Evolutionary conservation across 2,329 filamentous ascomycete genomes (phyloP).

Genomic region (Fusarium subtropicale): DNA sequence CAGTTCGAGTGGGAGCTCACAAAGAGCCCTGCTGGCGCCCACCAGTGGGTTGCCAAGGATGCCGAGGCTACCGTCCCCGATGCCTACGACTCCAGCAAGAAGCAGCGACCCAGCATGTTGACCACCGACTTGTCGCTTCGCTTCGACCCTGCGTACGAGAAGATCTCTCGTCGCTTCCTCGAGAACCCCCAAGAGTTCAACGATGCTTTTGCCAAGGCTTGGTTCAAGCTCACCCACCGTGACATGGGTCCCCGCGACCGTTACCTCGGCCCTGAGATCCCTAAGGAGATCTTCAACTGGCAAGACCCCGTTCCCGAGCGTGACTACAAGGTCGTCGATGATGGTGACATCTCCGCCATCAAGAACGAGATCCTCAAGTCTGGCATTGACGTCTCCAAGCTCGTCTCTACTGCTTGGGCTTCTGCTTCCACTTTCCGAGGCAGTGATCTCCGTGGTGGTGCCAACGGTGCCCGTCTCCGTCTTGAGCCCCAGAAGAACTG

Average conservation of each 20-base stretch:
- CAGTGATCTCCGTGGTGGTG: slow-evolving; percentile 83
- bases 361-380: slow-evolving; percentile 76
- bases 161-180: slow-evolving; percentile 78
- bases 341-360: slow-evolving; percentile 69
- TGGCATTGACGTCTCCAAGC: slow-evolving; percentile 68
- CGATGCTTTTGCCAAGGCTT: slow-evolving; percentile 78
- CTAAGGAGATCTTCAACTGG: slow-evolving; percentile 77
- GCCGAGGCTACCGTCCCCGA: slow-evolving; percentile 49
- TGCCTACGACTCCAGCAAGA: slow-evolving; percentile 49
- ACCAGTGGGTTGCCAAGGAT: slow-evolving; percentile 80
- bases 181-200: slow-evolving; percentile 76
- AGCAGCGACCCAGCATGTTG: slow-evolving; percentile 35
- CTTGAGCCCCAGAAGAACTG: slow-evolving; percentile 78
- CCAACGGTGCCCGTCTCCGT: slow-evolving; percentile 82
- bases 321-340: slow-evolving; percentile 69
- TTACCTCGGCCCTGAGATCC: slow-evolving; percentile 80
- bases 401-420: slow-evolving; percentile 75
- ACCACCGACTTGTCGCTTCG: slow-evolving; percentile 68
- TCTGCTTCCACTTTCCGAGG: slow-evolving; percentile 79
- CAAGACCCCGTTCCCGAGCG: slow-evolving; percentile 76
- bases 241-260: slow-evolving; percentile 79
- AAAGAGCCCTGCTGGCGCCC: slow-evolving; percentile 80
- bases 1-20: slow-evolving; percentile 81
- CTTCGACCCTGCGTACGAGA: slow-evolving; percentile 79
- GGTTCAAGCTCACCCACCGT: slow-evolving; percentile 87